Percentiles rank a stretch among this genome's conserved stretches.
Evolutionary conservation across 1,284 basidiomycete species (phyloP).

Genomic region (Leccinum subspadiceum): DNA sequence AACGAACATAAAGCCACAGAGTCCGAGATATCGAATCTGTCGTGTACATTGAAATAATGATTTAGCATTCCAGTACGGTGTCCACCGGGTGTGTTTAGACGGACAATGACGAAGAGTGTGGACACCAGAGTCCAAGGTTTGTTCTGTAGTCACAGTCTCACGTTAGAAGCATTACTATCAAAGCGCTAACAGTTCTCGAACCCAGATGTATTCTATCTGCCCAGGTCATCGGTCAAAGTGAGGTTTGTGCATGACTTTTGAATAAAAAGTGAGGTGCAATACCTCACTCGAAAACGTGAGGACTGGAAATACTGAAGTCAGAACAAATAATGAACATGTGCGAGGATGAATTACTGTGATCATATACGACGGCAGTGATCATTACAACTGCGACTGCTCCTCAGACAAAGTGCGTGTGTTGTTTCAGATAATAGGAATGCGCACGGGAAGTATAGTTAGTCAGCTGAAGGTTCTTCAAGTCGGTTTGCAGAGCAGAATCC

Average conservation of each 20-base stretch:
- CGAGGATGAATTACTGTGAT: neutral
- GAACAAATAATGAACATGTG: too few relatives aligned
- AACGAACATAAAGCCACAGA: too few relatives aligned
- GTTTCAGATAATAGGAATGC: too few relatives aligned
- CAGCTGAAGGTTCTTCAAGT: neutral
- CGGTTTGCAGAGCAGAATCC: neutral
- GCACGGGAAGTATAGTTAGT: too few relatives aligned
- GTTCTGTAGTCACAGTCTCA: too few relatives aligned
- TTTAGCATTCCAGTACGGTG: too few relatives aligned
- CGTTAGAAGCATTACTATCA: too few relatives aligned
- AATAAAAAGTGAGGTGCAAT: neutral
- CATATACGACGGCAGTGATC: neutral
- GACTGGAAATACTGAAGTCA: neutral
- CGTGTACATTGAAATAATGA: too few relatives aligned
- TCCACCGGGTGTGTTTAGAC: too few relatives aligned
- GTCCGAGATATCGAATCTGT: too few relatives aligned
- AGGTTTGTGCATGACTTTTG: neutral
- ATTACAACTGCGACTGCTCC: neutral
- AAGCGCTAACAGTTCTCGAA: neutral
- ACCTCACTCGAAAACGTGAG: neutral
- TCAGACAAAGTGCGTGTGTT: too few relatives aligned
- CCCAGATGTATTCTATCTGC: neutral
- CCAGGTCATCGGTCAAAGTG: neutral
- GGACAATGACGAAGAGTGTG: neutral
- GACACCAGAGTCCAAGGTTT: neutral